Conservation (phyloP, 768 basidiomycete genomes). For the Tulasnella calospora region DNA sequence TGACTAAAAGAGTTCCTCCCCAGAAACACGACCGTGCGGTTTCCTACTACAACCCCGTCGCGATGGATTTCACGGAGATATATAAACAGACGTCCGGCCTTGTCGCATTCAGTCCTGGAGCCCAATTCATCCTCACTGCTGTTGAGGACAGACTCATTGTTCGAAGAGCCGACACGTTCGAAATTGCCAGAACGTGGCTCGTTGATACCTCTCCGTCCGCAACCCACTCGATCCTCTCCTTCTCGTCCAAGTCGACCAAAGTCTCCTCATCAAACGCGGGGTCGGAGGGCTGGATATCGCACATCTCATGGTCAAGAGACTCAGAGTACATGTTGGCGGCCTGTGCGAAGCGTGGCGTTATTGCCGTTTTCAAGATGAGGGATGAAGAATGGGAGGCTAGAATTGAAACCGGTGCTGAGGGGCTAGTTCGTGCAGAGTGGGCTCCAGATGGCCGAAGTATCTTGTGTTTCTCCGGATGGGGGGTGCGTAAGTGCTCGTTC, state of each 20-base stretch:
- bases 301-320: constrained; percentile 81
- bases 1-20: neutral
- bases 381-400: constrained; percentile 74
- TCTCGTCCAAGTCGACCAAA: constrained; percentile 33
- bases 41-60: neutral
- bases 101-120: constrained; percentile 78
- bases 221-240: constrained; percentile 41
- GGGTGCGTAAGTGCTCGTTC: constrained; percentile 52
- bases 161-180: constrained; percentile 76
- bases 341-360: constrained; percentile 63
- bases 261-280: constrained; percentile 32
- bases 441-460: constrained; percentile 77
- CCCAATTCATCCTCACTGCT: constrained; percentile 79
- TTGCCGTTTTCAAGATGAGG: constrained; percentile 71
- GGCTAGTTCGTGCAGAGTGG: constrained; percentile 85
- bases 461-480: constrained; percentile 89
- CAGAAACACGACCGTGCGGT: neutral
- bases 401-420: constrained; percentile 77
- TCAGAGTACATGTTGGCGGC: constrained; percentile 82
- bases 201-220: constrained; percentile 53
- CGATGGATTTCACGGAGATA: constrained; percentile 71
- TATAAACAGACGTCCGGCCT: constrained; percentile 68
- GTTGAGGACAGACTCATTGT: constrained; percentile 75
- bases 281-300: constrained; percentile 54
- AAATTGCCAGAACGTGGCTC: constrained; percentile 76